Evolutionary conservation across 2,329 filamentous ascomycete species (phyloP), one percentile per base, ranked within the genome.

Genomic region (Diaporthe batatas): DNA sequence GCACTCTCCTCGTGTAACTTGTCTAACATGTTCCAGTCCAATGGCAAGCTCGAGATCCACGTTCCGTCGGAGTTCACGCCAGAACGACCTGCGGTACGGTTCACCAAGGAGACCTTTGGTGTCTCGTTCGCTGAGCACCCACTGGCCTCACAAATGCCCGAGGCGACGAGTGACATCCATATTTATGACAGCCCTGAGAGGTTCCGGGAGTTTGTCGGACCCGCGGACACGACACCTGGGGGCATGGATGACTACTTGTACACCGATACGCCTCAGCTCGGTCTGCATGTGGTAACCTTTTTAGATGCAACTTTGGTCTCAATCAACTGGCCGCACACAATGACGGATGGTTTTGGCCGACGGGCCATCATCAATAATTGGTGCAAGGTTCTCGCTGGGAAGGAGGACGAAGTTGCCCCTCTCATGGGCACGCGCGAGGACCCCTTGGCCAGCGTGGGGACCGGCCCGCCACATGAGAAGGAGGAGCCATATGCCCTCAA

Each of bases 281-380:
- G 82, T 5, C 78, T 89, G 6, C 85, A 87, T 73, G 79, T 89
- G 54, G 82, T 84, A 4, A 82, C 83, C 0, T 89, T 90, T 76
- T 77, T 75, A 3, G 84, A 90, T 71, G 84, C 85, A 0, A 90
- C 88, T 0, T 76, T 89, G 0, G 79, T 90, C 1, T 80, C 81
- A 0, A 74, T 89, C 0, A 79, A 79, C 1, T 87, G 82, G 79
- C 83, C 84, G 2, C 88, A 90, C 76, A 83, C 83, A 0, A 77
- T 88, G 7, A 83, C 84, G 72, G 87, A 89, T 73, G 84, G 80
- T 3, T 80, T 86, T 75, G 86, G 85, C 5, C 80, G 81, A 36
- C 76, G 78, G 3, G 82, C 79, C 0, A 78, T 90, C 10, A 74
- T 89, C 3, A 75, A 81, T 0, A 83, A 81, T 10, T 89, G 87